Conservation (phyloP, 1,284 basidiomycete genomes). For the Rhizoctonia solani region DNA sequence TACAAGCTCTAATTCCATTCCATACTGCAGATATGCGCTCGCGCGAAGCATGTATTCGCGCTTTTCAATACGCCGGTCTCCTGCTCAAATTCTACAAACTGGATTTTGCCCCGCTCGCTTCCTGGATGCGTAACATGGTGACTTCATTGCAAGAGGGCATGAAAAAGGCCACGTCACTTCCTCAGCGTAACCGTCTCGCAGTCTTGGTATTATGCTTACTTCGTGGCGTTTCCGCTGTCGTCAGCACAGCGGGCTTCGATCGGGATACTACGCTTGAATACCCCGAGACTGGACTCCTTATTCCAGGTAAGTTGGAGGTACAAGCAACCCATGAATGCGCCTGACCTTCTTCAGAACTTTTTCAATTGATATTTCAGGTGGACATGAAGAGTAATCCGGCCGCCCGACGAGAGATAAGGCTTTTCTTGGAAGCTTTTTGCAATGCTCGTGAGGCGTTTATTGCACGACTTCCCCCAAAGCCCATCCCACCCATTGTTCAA, state of each 20-base stretch:
- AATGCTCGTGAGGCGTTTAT: slow-evolving; percentile 59
- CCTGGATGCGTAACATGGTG: slow-evolving; percentile 72
- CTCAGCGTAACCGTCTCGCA: slow-evolving; percentile 42
- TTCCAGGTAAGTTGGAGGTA: slow-evolving; percentile 30
- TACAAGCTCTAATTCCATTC: slow-evolving; percentile 65
- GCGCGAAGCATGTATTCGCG: slow-evolving; percentile 74
- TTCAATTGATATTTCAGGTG: slow-evolving; percentile 60
- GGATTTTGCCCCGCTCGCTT: slow-evolving; percentile 59
- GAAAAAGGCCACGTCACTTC: slow-evolving; percentile 39
- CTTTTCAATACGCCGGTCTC: slow-evolving; percentile 74
- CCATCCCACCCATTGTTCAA: slow-evolving; percentile 43
- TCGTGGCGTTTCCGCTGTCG: slow-evolving; percentile 48
- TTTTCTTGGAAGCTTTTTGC: slow-evolving; percentile 67
- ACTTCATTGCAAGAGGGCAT: slow-evolving; percentile 64
- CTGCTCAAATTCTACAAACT: slow-evolving; percentile 65
- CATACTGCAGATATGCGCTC: slow-evolving; percentile 68
- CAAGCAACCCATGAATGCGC: background rate
- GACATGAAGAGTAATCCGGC: slow-evolving; percentile 53
- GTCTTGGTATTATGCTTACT: slow-evolving; percentile 55
- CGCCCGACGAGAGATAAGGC: slow-evolving; percentile 61
- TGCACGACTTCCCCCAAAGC: slow-evolving; percentile 52
- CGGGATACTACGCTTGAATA: background rate
- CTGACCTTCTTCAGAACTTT: slow-evolving; percentile 58
- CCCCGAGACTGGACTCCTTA: slow-evolving; percentile 16
- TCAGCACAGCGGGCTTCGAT: slow-evolving; percentile 23